These are phyloP conservation scores for Infundibulicybe gibba DNA, from an alignment of 768 basidiomycete genomes.

Conservation along the genomic window DNA sequence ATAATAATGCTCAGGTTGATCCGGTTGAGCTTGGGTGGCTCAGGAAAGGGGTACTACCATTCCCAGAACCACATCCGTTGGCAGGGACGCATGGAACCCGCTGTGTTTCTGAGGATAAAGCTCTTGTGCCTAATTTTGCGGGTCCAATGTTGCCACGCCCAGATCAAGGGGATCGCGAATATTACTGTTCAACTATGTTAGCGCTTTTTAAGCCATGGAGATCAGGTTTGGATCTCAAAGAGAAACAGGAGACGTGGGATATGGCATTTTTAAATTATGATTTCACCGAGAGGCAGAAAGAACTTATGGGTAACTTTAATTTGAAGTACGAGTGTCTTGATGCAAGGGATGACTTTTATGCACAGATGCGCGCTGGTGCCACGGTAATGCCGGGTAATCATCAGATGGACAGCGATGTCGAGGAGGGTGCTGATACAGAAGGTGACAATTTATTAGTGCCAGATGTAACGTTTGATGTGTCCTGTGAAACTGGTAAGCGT, in stretches of 20 bases:
- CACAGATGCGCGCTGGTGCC: constrained; percentile 9
- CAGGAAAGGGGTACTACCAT: constrained; percentile 1
- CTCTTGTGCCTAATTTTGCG: constrained; percentile 21
- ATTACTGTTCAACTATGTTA: constrained; percentile 23
- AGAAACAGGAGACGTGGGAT: constrained; percentile 10
- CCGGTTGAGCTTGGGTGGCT: no score
- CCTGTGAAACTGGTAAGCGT: neutral
- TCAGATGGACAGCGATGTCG: neutral
- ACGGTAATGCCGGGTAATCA: neutral
- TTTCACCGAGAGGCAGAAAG: constrained; percentile 8
- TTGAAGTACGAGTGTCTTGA: constrained; percentile 24
- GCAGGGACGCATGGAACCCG: neutral
- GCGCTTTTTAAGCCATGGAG: constrained; percentile 22
- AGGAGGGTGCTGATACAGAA: neutral
- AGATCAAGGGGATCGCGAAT: constrained; percentile 25
- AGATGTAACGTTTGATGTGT: neutral
- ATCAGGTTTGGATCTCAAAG: constrained; percentile 11
- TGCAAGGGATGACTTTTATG: constrained; percentile 23
- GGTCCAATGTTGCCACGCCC: constrained; percentile 17
- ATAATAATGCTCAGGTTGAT: no score
- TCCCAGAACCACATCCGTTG: neutral
- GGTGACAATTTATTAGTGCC: neutral
- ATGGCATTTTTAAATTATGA: constrained; percentile 8
- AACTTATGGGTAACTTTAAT: constrained; percentile 19
- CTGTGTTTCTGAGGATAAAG: neutral